A percentile compares a stretch with the other conserved stretches of the same genome.
phyloP scores from a whole-genome alignment of 1,284 basidiomycete genomes.

The Ustilago shanxiensis region DNA sequence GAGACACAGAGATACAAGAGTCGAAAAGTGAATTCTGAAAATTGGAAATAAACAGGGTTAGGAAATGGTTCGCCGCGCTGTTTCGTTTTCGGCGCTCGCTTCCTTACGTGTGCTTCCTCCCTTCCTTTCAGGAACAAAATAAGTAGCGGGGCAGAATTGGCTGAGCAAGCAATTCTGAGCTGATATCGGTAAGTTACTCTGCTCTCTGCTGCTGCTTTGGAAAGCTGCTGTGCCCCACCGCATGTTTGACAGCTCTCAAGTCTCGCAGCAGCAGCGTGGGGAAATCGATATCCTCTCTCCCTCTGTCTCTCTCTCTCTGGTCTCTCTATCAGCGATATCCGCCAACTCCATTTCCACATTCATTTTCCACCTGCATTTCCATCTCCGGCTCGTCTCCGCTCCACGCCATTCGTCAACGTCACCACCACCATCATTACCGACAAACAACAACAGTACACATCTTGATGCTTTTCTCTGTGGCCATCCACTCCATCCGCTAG shows the following conservation, averaged over 20 bases:
- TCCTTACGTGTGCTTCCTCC: not conserved
- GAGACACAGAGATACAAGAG: too few species aligned
- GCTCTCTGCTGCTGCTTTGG: not conserved
- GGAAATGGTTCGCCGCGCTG: not conserved
- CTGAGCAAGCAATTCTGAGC: constrained; percentile 8
- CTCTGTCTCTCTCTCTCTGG: too few species aligned
- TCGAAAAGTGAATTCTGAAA: too few species aligned
- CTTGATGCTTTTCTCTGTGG: not conserved
- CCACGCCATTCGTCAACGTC: not conserved
- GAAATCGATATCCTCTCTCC: not conserved
- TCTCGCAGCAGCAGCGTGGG: too few species aligned
- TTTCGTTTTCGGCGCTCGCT: too few species aligned
- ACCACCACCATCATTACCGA: not conserved
- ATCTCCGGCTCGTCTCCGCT: not conserved
- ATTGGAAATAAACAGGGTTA: not conserved
- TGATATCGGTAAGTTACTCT: not conserved
- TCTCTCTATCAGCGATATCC: too few species aligned
- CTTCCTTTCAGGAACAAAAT: not conserved
- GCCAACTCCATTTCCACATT: not conserved
- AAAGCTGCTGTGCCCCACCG: too few species aligned
- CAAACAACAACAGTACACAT: not conserved
- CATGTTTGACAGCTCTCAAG: too few species aligned
- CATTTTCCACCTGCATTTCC: not conserved
- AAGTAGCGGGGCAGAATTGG: not conserved
- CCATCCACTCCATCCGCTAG: not conserved